These are phyloP conservation scores for Mycena crocata DNA, from an alignment of 768 basidiomycete genomes.

Conservation along the genomic window DNA sequence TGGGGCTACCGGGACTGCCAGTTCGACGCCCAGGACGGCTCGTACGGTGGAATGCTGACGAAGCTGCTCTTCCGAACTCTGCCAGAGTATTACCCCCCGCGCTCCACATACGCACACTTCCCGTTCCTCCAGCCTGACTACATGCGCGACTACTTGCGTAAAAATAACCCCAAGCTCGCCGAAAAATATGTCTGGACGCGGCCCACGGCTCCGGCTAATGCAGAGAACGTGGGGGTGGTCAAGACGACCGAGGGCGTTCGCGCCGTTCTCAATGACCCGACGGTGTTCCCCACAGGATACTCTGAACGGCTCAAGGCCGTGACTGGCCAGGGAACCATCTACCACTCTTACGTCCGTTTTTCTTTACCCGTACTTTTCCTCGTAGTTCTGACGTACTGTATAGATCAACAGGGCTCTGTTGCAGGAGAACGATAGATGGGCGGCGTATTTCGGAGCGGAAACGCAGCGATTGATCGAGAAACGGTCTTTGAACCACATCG, in stretches of 20 bases:
- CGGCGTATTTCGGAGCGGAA: conserved; percentile 20
- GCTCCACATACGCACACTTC: conserved; percentile 81
- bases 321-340: conserved; percentile 37
- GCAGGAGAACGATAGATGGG: conserved; percentile 9
- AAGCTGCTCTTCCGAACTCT: conserved; percentile 79
- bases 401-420: conserved; percentile 8
- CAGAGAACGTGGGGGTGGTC: conserved; percentile 39
- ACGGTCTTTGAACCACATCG: conserved; percentile 20
- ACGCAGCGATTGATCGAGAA: conserved; percentile 21
- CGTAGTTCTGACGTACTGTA: background rate
- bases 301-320: conserved; percentile 46
- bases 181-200: conserved; percentile 70
- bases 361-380: background rate
- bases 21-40: conserved; percentile 72
- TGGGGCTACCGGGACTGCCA: conserved; percentile 86
- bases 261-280: conserved; percentile 44
- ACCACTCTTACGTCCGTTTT: conserved; percentile 36
- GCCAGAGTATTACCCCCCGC: conserved; percentile 73
- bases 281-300: conserved; percentile 48
- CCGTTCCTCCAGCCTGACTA: conserved; percentile 76
- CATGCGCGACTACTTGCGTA: conserved; percentile 55
- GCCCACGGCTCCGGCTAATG: conserved; percentile 47
- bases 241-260: conserved; percentile 48
- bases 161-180: conserved; percentile 44
- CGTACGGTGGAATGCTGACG: conserved; percentile 80